A percentile compares a stretch with the other conserved stretches of the same genome.
phyloP scores from a whole-genome alignment of 805 yeast genomes.

The Candida piceae region DNA sequence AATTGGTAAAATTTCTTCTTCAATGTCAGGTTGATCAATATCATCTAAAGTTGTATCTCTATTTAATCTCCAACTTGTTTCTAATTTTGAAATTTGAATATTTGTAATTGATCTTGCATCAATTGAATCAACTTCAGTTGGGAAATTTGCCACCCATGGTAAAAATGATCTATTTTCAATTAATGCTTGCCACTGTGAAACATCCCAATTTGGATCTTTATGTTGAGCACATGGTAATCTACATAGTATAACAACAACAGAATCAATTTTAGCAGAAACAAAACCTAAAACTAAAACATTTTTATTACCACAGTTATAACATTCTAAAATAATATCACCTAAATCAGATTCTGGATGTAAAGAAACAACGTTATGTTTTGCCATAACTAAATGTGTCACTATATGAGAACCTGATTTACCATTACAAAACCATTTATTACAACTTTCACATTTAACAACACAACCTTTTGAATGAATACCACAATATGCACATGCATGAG shows the following conservation, averaged over 20 bases:
- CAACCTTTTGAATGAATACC: slow-evolving; percentile 60
- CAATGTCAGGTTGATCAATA: slow-evolving; percentile 46
- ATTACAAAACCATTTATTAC: slow-evolving; percentile 90
- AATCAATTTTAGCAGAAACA: slow-evolving; percentile 80
- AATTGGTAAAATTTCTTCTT: slow-evolving; percentile 62
- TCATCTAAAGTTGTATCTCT: slow-evolving; percentile 69
- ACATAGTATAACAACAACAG: slow-evolving; percentile 82
- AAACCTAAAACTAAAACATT: slow-evolving; percentile 81
- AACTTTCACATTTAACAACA: slow-evolving; percentile 70
- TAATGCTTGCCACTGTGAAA: slow-evolving; percentile 79
- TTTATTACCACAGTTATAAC: slow-evolving; percentile 82
- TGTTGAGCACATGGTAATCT: slow-evolving; percentile 82
- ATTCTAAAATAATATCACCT: slow-evolving; percentile 84
- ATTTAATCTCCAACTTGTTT: slow-evolving; percentile 75
- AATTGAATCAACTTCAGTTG: slow-evolving; percentile 59
- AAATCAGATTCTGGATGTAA: slow-evolving; percentile 76
- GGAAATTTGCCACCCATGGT: slow-evolving; percentile 75
- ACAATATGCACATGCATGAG: slow-evolving; percentile 58
- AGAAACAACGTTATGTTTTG: slow-evolving; percentile 69
- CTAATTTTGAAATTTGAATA: slow-evolving; percentile 65
- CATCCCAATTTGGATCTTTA: slow-evolving; percentile 80
- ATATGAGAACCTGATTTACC: slow-evolving; percentile 67
- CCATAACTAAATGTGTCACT: slow-evolving; percentile 75
- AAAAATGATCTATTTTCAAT: slow-evolving; percentile 75
- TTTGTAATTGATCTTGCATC: slow-evolving; percentile 52